Evolutionary conservation across 2,329 filamentous ascomycete genomes (phyloP).

Genomic region (Drechslera avenae): DNA sequence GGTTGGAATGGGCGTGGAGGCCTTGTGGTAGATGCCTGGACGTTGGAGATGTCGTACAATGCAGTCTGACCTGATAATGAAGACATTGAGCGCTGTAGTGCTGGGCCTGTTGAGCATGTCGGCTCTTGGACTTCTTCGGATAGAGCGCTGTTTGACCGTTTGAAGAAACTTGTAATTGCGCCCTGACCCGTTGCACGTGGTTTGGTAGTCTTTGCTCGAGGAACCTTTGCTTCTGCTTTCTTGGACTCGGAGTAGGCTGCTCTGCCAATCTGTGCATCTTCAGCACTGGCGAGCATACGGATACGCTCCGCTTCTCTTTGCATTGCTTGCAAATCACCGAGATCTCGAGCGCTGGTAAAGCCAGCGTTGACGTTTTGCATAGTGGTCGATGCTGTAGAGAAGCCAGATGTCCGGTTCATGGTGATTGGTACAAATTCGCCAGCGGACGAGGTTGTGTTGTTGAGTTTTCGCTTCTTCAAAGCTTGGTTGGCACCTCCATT

Average conservation of each 20-base stretch:
- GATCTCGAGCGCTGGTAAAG: conserved; percentile 48
- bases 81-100: conserved; percentile 30
- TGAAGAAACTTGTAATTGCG: conserved; percentile 60
- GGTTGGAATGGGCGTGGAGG: conserved; percentile 27
- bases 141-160: conserved; percentile 31
- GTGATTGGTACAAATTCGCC: conserved; percentile 29
- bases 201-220: conserved; percentile 31
- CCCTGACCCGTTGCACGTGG: conserved; percentile 56
- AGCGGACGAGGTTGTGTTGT: conserved; percentile 11
- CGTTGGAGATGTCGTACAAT: conserved; percentile 44
- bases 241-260: conserved; percentile 34
- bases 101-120: conserved; percentile 2
- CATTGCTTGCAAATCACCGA: conserved; percentile 44
- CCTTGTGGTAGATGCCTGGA: conserved; percentile 14
- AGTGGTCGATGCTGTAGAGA: conserved; percentile 34
- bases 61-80: conserved; percentile 21
- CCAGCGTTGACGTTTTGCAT: conserved; percentile 31
- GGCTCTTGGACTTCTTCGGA: conserved; percentile 15
- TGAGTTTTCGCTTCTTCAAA: conserved; percentile 38
- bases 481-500: conserved; percentile 11
- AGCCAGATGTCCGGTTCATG: conserved; percentile 38
- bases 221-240: conserved; percentile 24
- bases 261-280: conserved; percentile 28
- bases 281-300: conserved; percentile 28
- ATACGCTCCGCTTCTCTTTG: conserved; percentile 45